phyloP scores from a whole-genome alignment of 345 rosid genomes.

The Toxicodendron radicans region DNA sequence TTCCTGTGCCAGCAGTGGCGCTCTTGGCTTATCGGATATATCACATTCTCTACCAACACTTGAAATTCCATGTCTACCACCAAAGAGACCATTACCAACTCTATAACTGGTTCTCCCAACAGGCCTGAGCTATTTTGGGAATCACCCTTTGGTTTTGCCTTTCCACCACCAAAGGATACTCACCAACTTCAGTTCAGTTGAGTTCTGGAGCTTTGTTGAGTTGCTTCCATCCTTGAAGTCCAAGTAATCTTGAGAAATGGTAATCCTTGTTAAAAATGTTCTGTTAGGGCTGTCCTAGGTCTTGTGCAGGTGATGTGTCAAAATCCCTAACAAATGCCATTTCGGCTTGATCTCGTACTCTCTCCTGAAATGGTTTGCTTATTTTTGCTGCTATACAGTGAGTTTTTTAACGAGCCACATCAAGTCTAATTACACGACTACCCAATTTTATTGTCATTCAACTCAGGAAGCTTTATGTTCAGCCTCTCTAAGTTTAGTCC shows the following conservation, averaged over 20 bases:
- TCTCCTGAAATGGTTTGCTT: not conserved
- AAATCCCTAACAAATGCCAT: not conserved
- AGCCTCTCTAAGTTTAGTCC: not conserved
- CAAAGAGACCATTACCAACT: not conserved
- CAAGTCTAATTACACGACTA: no score
- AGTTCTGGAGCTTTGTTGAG: no score
- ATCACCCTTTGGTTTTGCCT: not conserved
- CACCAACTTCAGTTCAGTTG: not conserved
- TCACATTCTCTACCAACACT: not conserved
- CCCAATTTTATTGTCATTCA: not conserved
- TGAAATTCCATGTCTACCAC: not conserved
- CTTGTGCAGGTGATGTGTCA: not conserved
- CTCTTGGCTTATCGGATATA: not conserved
- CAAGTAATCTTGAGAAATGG: not conserved
- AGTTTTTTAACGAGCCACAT: not conserved
- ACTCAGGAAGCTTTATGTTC: not conserved
- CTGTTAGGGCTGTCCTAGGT: not conserved
- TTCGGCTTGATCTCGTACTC: not conserved
- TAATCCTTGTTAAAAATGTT: not conserved
- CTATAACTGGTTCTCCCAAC: not conserved
- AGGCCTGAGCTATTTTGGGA: not conserved
- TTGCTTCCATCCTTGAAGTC: not conserved
- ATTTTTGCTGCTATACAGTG: not conserved
- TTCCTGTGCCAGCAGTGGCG: not conserved
- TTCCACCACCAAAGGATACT: not conserved